Percentiles rank a stretch among this genome's conserved stretches.
phyloP scores from a whole-genome alignment of 202 grass and related monocot genomes.

The Carex sylvatica region DNA sequence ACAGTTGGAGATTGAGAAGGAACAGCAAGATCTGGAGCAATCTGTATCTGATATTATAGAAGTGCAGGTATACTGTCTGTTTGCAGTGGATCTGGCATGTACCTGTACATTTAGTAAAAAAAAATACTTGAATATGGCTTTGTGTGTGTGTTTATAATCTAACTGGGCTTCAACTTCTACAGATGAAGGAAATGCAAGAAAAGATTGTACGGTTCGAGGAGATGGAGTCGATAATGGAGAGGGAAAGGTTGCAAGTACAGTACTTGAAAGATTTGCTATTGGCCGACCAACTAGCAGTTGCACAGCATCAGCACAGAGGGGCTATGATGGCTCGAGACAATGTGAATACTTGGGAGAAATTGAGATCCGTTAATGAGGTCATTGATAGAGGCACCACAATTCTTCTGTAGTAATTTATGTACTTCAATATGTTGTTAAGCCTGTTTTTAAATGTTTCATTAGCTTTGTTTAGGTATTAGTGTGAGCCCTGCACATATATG shows the following conservation, averaged over 20 bases:
- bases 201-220: slow-evolving; percentile 76
- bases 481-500: neutral
- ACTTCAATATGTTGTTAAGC: neutral
- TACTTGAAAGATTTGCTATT: slow-evolving; percentile 66
- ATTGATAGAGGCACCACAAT: slow-evolving; percentile 23
- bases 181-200: slow-evolving; percentile 98
- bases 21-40: slow-evolving; percentile 61
- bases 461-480: neutral
- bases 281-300: slow-evolving; percentile 47
- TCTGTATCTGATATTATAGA: slow-evolving; percentile 76
- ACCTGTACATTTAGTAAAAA: neutral
- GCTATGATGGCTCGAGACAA: slow-evolving; percentile 27
- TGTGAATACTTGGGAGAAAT: slow-evolving; percentile 43
- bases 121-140: slow-evolving; percentile 16
- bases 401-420: slow-evolving; percentile 15
- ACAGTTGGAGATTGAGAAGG: slow-evolving; percentile 58
- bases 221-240: slow-evolving; percentile 71
- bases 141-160: neutral
- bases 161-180: slow-evolving; percentile 7
- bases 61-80: slow-evolving; percentile 54
- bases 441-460: neutral
- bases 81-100: neutral
- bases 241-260: slow-evolving; percentile 58
- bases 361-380: slow-evolving; percentile 37
- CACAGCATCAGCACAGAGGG: slow-evolving; percentile 47